These are phyloP conservation scores for Rubia balearica DNA, from an alignment of 305 asterid genomes.

Conservation along the genomic window DNA sequence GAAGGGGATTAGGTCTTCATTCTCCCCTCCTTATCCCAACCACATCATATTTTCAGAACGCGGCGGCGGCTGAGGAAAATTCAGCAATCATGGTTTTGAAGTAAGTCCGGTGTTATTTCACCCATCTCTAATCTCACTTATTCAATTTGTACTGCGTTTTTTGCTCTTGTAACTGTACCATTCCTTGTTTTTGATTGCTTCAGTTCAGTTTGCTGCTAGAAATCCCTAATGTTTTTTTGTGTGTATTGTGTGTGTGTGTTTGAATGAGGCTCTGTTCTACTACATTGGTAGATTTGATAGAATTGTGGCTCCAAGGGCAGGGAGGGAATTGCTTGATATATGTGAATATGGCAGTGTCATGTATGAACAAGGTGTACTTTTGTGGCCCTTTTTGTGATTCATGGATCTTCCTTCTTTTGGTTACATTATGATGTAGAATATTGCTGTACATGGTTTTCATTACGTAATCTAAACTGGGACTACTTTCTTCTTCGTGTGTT, in stretches of 20 bases:
- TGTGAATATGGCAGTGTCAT: neutral
- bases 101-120: constrained; percentile 21
- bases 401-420: neutral
- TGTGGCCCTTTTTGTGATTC: neutral
- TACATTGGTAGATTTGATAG: neutral
- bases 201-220: neutral
- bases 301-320: neutral
- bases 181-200: neutral
- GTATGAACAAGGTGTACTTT: too few relatives aligned
- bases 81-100: constrained; percentile 50
- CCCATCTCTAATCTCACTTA: neutral
- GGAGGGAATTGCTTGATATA: neutral
- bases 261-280: neutral
- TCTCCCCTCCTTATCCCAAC: neutral
- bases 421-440: neutral
- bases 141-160: too few relatives aligned
- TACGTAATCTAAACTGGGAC: neutral
- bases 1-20: neutral
- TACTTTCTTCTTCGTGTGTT: neutral
- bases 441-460: neutral
- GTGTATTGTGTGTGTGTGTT: neutral
- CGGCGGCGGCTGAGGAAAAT: constrained; percentile 1
- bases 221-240: too few relatives aligned
- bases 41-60: neutral
- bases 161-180: neutral